Percentiles rank a stretch among this genome's conserved stretches.
phyloP scores from a whole-genome alignment of 306 rosid species.

The Senna siamea region DNA sequence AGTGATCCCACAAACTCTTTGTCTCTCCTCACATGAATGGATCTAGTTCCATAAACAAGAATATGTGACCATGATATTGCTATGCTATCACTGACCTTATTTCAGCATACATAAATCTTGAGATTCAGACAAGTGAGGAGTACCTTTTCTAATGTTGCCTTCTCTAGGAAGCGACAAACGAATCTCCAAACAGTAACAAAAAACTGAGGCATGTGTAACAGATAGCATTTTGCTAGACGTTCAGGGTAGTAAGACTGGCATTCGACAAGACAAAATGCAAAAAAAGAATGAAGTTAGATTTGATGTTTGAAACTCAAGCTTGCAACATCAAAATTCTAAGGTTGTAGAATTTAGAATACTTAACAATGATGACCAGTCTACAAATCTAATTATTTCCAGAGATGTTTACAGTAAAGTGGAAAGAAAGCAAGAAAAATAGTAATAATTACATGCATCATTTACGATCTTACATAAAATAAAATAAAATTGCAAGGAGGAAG shows the following conservation, averaged over 20 bases:
- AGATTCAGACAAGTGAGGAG: neutral
- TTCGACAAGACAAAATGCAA: slow-evolving; percentile 27
- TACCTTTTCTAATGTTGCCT: slow-evolving; percentile 83
- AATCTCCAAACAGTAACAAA: slow-evolving; percentile 89
- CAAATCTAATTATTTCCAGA: neutral
- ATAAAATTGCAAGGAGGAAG: slow-evolving; percentile 7
- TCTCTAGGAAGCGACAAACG: slow-evolving; percentile 85
- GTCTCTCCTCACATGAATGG: too few relatives aligned
- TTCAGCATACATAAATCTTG: too few relatives aligned
- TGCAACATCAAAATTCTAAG: neutral
- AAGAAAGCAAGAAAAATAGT: neutral
- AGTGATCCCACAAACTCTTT: too few relatives aligned
- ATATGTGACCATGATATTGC: too few relatives aligned
- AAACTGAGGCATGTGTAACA: slow-evolving; percentile 83
- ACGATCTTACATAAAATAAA: neutral
- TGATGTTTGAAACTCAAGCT: neutral
- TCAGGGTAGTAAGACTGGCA: slow-evolving; percentile 92
- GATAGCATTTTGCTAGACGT: slow-evolving; percentile 72
- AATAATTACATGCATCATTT: neutral
- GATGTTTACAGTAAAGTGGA: neutral
- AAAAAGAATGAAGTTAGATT: neutral
- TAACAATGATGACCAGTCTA: neutral
- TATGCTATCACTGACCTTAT: too few relatives aligned
- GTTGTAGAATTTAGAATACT: neutral
- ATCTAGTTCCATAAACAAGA: neutral